Conservation (phyloP, 2,329 filamentous ascomycete genomes). For the Fusarium sacchari region DNA sequence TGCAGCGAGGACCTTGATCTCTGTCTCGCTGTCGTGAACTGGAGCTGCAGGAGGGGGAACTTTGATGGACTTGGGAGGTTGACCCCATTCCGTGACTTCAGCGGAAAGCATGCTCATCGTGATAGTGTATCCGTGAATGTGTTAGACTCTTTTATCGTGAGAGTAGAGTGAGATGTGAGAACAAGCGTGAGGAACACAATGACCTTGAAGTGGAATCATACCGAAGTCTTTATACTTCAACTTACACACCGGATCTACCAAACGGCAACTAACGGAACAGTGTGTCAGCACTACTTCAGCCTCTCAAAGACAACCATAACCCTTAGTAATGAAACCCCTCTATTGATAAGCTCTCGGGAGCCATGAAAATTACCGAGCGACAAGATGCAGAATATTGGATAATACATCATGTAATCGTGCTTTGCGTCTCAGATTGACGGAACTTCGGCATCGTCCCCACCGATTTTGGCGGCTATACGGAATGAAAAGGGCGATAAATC, state of each 20-base stretch:
- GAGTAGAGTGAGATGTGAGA: neutral
- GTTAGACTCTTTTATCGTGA: neutral
- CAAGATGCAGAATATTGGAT: neutral
- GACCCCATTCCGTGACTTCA: slow-evolving; percentile 53
- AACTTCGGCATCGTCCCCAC: slow-evolving; percentile 25
- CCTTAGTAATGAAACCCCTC: slow-evolving; percentile 24
- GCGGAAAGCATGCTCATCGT: slow-evolving; percentile 50
- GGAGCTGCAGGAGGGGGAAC: slow-evolving; percentile 51
- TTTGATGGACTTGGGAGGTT: slow-evolving; percentile 42
- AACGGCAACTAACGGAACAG: neutral
- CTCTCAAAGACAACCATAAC: neutral
- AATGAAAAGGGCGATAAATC: neutral
- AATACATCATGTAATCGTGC: slow-evolving; percentile 24
- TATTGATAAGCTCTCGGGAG: slow-evolving; percentile 21
- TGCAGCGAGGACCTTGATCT: slow-evolving; percentile 62
- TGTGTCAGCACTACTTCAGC: slow-evolving; percentile 10
- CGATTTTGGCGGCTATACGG: neutral
- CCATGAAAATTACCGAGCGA: neutral
- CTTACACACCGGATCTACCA: neutral
- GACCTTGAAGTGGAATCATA: neutral
- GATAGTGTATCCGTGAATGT: neutral
- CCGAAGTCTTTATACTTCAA: slow-evolving; percentile 22
- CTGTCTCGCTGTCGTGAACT: slow-evolving; percentile 50
- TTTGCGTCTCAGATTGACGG: slow-evolving; percentile 28
- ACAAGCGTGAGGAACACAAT: neutral